A percentile compares a stretch with the other conserved stretches of the same genome.
These are phyloP conservation scores for Cryptococcus amylolentus DNA, from an alignment of 1,284 basidiomycete genomes.

Conservation along the genomic window DNA sequence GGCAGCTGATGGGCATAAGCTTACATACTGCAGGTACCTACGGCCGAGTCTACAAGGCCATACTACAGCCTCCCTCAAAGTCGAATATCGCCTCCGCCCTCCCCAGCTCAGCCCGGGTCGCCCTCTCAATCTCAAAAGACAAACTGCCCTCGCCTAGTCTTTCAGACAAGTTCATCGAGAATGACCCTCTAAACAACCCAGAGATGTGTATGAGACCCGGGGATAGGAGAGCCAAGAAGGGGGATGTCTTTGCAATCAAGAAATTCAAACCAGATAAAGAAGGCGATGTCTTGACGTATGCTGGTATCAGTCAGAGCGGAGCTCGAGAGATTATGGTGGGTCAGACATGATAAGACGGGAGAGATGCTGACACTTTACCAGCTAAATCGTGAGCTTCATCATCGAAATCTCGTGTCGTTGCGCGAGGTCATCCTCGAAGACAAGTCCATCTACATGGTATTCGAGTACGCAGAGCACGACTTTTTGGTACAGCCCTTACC, in stretches of 20 bases:
- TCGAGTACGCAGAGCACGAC: conserved; percentile 98
- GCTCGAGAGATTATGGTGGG: conserved; percentile 22
- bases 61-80: conserved; percentile 49
- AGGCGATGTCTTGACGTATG: conserved; percentile 87
- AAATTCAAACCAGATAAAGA: conserved; percentile 99
- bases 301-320: conserved; percentile 95
- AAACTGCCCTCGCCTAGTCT: conserved; percentile 16
- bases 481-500: conserved; percentile 65
- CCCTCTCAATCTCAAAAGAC: conserved; percentile 24
- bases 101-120: conserved; percentile 28
- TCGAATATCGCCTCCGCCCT: conserved; percentile 10
- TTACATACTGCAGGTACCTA: conserved; percentile 67
- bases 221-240: conserved; percentile 57
- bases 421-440: conserved; percentile 96
- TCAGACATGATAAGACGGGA: not conserved
- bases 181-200: conserved; percentile 39
- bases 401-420: conserved; percentile 87
- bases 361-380: conserved; percentile 38
- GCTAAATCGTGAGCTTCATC: conserved; percentile 90
- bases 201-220: conserved; percentile 55
- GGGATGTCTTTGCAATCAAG: conserved; percentile 86
- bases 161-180: not conserved
- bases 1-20: no score
- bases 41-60: conserved; percentile 95
- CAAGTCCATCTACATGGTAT: conserved; percentile 98